Evolutionary conservation across 2,329 filamentous ascomycete species (phyloP).

Genomic region (Pyricularia pennisetigena): DNA sequence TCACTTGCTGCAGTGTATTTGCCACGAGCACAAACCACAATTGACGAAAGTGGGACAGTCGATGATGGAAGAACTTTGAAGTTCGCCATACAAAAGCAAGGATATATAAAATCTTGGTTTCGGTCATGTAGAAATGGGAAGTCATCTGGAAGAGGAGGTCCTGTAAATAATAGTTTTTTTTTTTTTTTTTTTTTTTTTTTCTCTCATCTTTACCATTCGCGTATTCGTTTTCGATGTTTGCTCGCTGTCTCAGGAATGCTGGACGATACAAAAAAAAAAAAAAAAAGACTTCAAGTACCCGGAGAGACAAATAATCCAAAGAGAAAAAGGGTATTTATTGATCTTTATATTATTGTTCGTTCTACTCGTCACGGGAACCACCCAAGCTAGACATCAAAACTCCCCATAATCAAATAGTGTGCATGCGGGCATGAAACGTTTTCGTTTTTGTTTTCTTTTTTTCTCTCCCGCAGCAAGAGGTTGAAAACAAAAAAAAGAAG

Average conservation of each 20-base stretch:
- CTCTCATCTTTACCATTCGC: neutral
- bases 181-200: neutral
- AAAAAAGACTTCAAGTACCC: neutral
- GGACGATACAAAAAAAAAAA: neutral
- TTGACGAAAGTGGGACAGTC: neutral
- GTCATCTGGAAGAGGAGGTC: neutral
- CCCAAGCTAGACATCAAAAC: slow-evolving; percentile 7
- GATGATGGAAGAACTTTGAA: neutral
- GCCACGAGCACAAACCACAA: neutral
- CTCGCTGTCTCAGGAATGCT: neutral
- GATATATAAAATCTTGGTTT: neutral
- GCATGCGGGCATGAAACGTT: neutral
- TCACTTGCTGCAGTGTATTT: neutral
- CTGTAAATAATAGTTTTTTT: neutral
- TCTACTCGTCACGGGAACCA: neutral
- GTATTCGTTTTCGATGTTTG: neutral
- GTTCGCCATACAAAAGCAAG: neutral
- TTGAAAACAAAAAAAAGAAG: too few species aligned
- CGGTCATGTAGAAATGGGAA: neutral
- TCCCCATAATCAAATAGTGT: slow-evolving; percentile 3
- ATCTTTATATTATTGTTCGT: neutral
- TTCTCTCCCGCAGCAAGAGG: neutral
- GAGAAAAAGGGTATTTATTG: neutral
- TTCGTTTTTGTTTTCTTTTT: neutral
- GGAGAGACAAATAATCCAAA: neutral